Evolutionary conservation across 805 yeast genomes (phyloP), one percentile per base, ranked within the genome.

Genomic region (Starmerella lactis-condensi): DNA sequence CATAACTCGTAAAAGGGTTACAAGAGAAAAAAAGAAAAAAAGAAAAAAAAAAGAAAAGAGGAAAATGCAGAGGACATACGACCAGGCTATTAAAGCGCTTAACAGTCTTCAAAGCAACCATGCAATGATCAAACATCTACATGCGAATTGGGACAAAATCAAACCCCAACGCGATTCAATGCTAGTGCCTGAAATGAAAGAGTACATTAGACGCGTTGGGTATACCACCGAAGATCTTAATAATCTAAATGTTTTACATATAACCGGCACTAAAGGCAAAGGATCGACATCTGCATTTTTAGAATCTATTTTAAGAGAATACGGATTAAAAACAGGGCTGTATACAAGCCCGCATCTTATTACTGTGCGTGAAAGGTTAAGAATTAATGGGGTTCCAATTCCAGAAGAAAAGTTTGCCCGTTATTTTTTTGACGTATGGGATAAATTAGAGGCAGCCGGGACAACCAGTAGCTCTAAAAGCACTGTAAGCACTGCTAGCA

Each of bases 251-350:
- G 64, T 82, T 2, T 65, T 89, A 25, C 99, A 89, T 48, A 75
- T 91, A 22, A 83, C 99, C 0, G 99, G 99, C 14, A 89, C 99
- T 1, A 89, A 89, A 52, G 99, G 99, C 10, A 89, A 89, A 56
- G 99, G 99, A 1, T 82, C 95, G 1, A 85, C 96, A 0, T 85
- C 95, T 54, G 94, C 98, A 0, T 89, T 89, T 49, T 69, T 82
- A 2, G 77, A 78, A 45, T 70, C 89, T 2, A 79, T 91, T 24
- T 53, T 91, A 38, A 47, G 54, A 6, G 79, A 79, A 48, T 79
- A 79, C 45, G 12, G 28, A 6, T 57, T 54, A 17, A 39, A 51
- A 37, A 65, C 83, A 31, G 99, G 98, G 0, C 62, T 89, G n/a
- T 89, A 78, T 50, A 83, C 96, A 2, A 79, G 94, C 2, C 99